Evolutionary conservation across 1,284 basidiomycete genomes (phyloP).

Genomic region (Ustilago xerochloae): DNA sequence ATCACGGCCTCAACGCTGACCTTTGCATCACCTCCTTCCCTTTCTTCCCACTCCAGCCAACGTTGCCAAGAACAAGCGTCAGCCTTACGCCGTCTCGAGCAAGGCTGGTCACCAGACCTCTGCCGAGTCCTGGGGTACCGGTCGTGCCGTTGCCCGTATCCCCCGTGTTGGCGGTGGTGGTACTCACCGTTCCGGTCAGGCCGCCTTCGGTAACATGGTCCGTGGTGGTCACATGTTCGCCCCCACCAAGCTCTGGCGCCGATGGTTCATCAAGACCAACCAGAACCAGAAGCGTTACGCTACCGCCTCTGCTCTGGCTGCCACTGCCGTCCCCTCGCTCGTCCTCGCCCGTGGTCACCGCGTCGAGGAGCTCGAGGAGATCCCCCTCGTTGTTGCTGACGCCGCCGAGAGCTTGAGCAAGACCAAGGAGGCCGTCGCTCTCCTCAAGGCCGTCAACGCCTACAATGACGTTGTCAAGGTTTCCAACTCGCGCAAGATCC

Average conservation of each 20-base stretch:
- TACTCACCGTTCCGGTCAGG: conserved; percentile 96
- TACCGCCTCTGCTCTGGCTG: conserved; percentile 95
- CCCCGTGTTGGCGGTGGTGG: conserved; percentile 99
- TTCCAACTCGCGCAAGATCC: conserved; percentile 94
- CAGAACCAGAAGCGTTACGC: conserved; percentile 99
- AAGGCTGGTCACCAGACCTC: conserved; percentile 99
- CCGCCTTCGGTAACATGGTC: conserved; percentile 82
- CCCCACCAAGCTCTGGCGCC: conserved; percentile 99
- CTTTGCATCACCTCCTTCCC: not conserved
- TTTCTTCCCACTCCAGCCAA: conserved; percentile 76
- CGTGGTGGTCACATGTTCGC: conserved; percentile 99
- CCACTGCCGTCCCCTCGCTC: conserved; percentile 96
- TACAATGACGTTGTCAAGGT: conserved; percentile 96
- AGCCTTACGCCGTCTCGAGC: conserved; percentile 95
- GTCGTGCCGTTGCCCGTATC: conserved; percentile 99
- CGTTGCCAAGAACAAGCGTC: conserved; percentile 98
- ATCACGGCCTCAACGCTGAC: conserved; percentile 11
- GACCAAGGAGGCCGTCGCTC: conserved; percentile 96
- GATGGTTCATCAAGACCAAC: conserved; percentile 99
- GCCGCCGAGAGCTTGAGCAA: conserved; percentile 87
- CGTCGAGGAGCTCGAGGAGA: conserved; percentile 96
- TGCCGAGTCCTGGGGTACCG: conserved; percentile 99
- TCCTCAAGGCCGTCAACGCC: conserved; percentile 84
- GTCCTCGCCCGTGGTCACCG: conserved; percentile 99
- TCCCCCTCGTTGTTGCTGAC: conserved; percentile 89